Evolutionary conservation across 2,329 filamentous ascomycete species (phyloP), one percentile per base, ranked within the genome.

Genomic region (Fusarium lyarnte): DNA sequence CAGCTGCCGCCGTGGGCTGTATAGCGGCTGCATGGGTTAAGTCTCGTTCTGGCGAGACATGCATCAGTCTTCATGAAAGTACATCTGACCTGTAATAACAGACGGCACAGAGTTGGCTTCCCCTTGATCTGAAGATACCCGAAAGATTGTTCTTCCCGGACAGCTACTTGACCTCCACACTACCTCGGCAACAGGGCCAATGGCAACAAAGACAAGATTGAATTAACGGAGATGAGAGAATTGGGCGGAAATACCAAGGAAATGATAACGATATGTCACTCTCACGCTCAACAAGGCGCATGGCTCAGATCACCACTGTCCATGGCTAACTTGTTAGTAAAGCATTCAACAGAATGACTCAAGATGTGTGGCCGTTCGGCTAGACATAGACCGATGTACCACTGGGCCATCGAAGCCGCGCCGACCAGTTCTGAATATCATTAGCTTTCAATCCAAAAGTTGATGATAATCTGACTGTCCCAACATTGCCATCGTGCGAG

Each of bases 11-110:
- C 42, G 59, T 64, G 55, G 39, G 33, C 63, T 63, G 53, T 65
- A 47, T 68, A 67, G 63, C 65, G 54, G 53, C 63, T 67, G 60
- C 61, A 54, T 52, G 43, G 52, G 46, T 29, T 42, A 41, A 49
- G 52, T 62, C 57, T 52, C 41, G 51, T 62, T 69, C n/a, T 62
- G 58, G 57, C 57, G 63, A 76, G 73, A 77, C 74, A 76, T 74
- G 63, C 74, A 47, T 63, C 63, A 59, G 53, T 38, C 57, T 46
- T 57, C 14, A 45, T 49, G 49, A 63, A 66, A 52, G 49, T 59
- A 46, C 60, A 46, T 65, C 49, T 58, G 52, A 51, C 63, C 43
- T 47, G 52, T 41, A 42, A 47, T 38, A 47, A 47, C 27, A 58
- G 39, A 42, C 47, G 49, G 35, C 60, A 31, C 43, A 53, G 55